These are phyloP conservation scores for Ricinus communis DNA, from an alignment of 345 rosid species.

Conservation along the genomic window DNA sequence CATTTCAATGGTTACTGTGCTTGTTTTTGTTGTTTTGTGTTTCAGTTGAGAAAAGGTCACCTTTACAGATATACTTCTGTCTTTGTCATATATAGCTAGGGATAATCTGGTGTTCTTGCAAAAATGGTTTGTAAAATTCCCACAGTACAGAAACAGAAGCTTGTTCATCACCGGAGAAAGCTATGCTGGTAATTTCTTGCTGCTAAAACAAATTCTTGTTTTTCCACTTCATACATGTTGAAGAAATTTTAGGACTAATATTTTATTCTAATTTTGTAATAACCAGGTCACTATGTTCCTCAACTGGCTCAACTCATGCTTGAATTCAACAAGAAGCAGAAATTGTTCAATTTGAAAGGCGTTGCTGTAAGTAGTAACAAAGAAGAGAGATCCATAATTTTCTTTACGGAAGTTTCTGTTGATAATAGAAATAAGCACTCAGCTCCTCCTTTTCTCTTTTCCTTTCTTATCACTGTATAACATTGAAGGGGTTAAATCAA, in stretches of 20 bases:
- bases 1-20: slow-evolving; percentile 28
- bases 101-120: slow-evolving; percentile 90
- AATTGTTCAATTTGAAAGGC: slow-evolving; percentile 83
- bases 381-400: background rate
- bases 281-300: slow-evolving; percentile 86
- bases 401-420: background rate
- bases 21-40: slow-evolving; percentile 27
- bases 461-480: too few relatives aligned
- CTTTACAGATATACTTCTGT: slow-evolving; percentile 37
- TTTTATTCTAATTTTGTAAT: background rate
- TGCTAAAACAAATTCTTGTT: slow-evolving; percentile 7
- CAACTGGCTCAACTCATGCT: slow-evolving; percentile 87
- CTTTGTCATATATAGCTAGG: slow-evolving; percentile 54
- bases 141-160: slow-evolving; percentile 87
- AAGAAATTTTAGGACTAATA: slow-evolving; percentile 5
- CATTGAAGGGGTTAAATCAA: background rate
- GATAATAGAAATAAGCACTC: too few relatives aligned
- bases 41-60: slow-evolving; percentile 27
- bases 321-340: slow-evolving; percentile 68
- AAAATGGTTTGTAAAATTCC: slow-evolving; percentile 83
- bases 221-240: slow-evolving; percentile 1
- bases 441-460: background rate
- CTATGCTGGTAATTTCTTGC: slow-evolving; percentile 69
- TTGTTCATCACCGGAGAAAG: slow-evolving; percentile 93
- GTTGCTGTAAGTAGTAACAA: slow-evolving; percentile 65